Base-by-base conservation (phyloP, 768 basidiomycete genomes). In the Suillus bovinus region DNA sequence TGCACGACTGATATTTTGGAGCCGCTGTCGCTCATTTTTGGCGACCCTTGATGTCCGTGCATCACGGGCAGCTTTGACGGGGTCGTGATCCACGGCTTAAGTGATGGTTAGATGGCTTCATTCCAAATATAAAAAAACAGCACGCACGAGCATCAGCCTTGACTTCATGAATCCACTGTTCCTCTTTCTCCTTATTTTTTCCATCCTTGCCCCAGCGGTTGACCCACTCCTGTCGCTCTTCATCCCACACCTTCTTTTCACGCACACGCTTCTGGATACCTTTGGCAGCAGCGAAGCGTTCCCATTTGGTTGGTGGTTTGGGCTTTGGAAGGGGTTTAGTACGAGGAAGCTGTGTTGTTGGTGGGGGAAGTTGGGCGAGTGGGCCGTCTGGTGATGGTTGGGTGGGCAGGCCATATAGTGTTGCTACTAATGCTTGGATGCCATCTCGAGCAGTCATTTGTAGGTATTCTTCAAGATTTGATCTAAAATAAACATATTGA, bases 251-350 rank as follows among this genome's bases (percentile, higher is more conserved):
- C 68, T 88, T 87, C 78, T 84, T 90, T 14, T 96, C 93, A 50
- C 85, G 85, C 54, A 78, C 83, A 70, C 79, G 85, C 69, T 97
- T 86, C 70, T 86, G 86, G 70, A 99, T 99, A 41, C 97, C 97
- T 79, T 97, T 98, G 41, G 92, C 89, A 53, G 88, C 86, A 5
- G 96, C 96, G 70, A 99, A 99, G 61, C 85, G 82, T 79, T 99
- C 93, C 97, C 97, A 99, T 76, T 97, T 99, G 8, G 96, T 99
- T 38, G 83, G 86, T 10, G 90, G 89, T 76, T 96, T 97, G 3
- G 91, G 90, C 70, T 94, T 96, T 0, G 96, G 97, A 3, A 99
- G 80, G 0, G 92, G 93, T 73, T 99, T 99, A 34, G 94, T 84
- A 27, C 97, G 86, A 0, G 97, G 97, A 1, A 99, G 84, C 53